Evolutionary conservation across 257 asterid species (phyloP).

Genomic region (Apocynum venetum): DNA sequence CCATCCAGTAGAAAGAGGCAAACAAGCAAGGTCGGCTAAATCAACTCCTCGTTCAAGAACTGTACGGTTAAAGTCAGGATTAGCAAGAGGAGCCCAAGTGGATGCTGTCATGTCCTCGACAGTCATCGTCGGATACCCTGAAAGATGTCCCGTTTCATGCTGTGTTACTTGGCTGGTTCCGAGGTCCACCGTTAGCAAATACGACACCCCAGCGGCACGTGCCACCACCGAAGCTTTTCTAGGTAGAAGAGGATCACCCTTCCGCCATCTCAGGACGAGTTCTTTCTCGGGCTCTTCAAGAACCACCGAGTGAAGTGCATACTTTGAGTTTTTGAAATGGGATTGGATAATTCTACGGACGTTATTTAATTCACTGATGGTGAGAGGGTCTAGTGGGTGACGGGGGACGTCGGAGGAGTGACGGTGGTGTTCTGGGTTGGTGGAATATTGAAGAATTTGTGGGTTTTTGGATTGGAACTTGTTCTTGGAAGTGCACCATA

Average conservation of each 20-base stretch:
- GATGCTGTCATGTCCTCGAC: conserved; percentile 77
- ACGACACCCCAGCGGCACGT: conserved; percentile 48
- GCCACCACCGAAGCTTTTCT: conserved; percentile 79
- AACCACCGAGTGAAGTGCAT: conserved; percentile 68
- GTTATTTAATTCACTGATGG: conserved; percentile 47
- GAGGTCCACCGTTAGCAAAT: conserved; percentile 60
- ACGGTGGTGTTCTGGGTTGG: conserved; percentile 31
- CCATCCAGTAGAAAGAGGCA: conserved; percentile 88
- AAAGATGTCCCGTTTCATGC: conserved; percentile 34
- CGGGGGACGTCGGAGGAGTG: conserved; percentile 56
- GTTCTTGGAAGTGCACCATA: conserved; percentile 57
- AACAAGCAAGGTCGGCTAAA: conserved; percentile 67
- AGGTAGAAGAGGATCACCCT: conserved; percentile 53
- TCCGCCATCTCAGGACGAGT: conserved; percentile 55
- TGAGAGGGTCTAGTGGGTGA: conserved; percentile 94
- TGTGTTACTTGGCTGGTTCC: conserved; percentile 39
- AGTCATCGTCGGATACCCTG: conserved; percentile 89
- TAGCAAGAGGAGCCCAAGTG: conserved; percentile 68
- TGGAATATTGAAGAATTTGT: conserved; percentile 18
- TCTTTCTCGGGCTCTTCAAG: conserved; percentile 75
- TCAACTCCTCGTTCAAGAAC: conserved; percentile 79
- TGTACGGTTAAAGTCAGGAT: conserved; percentile 76
- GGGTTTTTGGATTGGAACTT: conserved; percentile 35
- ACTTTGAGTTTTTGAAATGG: conserved; percentile 38
- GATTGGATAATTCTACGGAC: conserved; percentile 34